Evolutionary conservation across 1,284 basidiomycete species (phyloP).

Genomic region (Pholiota adiposa): DNA sequence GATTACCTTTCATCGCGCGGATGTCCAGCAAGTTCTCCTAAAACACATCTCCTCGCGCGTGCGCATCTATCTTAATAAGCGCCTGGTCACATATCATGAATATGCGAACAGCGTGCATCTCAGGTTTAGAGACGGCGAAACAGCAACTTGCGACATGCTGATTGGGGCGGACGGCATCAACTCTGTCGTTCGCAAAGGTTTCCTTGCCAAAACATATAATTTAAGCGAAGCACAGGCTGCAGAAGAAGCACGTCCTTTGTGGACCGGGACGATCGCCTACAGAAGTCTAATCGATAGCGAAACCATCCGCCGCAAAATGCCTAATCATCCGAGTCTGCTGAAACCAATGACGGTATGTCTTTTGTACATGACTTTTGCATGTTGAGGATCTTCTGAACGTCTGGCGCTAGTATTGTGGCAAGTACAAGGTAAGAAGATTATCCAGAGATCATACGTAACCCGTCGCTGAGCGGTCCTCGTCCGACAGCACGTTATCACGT

Average conservation of each 20-base stretch:
- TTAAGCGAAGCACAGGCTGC: conserved; percentile 3
- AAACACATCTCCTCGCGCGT: conserved; percentile 37
- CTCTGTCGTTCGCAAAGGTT: conserved; percentile 47
- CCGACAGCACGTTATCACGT: conserved; percentile 17
- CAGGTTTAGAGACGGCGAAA: conserved; percentile 43
- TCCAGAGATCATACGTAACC: too few species aligned
- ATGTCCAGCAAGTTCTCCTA: conserved; percentile 47
- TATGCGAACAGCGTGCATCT: conserved; percentile 31
- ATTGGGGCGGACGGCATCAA: conserved; percentile 57
- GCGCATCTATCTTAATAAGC: conserved; percentile 38
- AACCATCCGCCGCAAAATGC: conserved; percentile 8
- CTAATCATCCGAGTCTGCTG: conserved; percentile 13
- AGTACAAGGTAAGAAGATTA: conserved; percentile 11
- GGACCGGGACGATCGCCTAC: conserved; percentile 20
- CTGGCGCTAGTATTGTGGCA: conserved; percentile 16
- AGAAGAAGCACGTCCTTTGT: conserved; percentile 14
- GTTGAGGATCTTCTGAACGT: background rate
- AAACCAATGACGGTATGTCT: conserved; percentile 17
- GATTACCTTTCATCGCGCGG: conserved; percentile 40
- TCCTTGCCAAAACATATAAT: conserved; percentile 37
- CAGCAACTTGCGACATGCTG: conserved; percentile 46
- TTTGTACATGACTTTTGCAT: background rate
- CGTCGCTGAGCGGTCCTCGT: background rate
- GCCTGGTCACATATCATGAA: conserved; percentile 39
- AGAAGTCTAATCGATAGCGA: conserved; percentile 18